phyloP scores from a whole-genome alignment of 2,329 filamentous ascomycete genomes.

The Colletotrichum incanum region DNA sequence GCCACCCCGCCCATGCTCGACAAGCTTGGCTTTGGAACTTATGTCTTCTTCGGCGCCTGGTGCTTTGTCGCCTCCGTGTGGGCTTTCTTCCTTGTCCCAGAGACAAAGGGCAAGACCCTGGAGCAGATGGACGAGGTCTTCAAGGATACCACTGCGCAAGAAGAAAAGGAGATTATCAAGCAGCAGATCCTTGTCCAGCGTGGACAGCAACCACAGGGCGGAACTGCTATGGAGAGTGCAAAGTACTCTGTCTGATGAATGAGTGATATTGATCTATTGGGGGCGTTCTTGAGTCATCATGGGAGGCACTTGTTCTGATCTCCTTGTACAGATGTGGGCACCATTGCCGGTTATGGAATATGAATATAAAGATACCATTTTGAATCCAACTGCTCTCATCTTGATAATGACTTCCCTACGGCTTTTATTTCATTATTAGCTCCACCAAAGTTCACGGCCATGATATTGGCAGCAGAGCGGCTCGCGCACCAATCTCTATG shows the following conservation, averaged over 20 bases:
- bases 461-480: no score
- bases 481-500: neutral
- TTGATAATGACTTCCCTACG: neutral
- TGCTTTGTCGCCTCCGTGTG: constrained; percentile 64
- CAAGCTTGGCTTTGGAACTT: constrained; percentile 64
- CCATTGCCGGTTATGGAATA: constrained; percentile 21
- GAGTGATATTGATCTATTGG: neutral
- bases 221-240: constrained; percentile 1
- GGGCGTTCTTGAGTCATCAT: neutral
- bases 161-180: constrained; percentile 37
- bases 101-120: constrained; percentile 69
- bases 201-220: constrained; percentile 2
- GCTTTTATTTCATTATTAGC: no score
- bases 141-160: constrained; percentile 28
- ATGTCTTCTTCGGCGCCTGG: constrained; percentile 73
- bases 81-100: constrained; percentile 70
- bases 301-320: neutral
- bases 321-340: constrained; percentile 1
- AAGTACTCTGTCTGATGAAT: constrained; percentile 24
- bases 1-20: constrained; percentile 70
- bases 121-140: constrained; percentile 69
- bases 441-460: no score
- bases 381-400: neutral
- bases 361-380: constrained; percentile 37
- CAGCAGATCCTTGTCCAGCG: constrained; percentile 27